Percentiles rank a stretch among this genome's conserved stretches.
Conservation (phyloP, 2,329 filamentous ascomycete species). For the Colletotrichum paranaense region DNA sequence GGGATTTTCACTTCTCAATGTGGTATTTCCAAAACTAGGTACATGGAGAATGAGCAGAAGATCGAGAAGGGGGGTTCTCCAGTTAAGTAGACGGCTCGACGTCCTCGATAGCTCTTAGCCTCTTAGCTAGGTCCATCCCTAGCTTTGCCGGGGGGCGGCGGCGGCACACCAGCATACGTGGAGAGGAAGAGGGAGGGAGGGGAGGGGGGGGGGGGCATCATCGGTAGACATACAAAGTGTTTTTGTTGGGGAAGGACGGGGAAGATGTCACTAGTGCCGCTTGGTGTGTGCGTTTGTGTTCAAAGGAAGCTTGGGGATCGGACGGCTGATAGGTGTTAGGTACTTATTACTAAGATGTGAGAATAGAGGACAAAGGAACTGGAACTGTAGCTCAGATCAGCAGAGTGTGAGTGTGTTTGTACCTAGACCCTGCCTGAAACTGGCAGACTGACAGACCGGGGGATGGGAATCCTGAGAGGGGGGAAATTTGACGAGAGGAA, state of each 20-base stretch:
- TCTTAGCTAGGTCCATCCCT: neutral
- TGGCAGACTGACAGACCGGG: neutral
- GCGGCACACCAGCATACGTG: neutral
- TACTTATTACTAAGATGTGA: neutral
- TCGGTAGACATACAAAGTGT: neutral
- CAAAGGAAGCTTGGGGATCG: neutral
- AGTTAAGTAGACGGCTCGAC: conserved; percentile 11
- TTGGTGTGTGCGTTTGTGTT: neutral
- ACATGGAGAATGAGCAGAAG: neutral
- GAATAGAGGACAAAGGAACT: no score
- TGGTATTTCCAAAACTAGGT: neutral
- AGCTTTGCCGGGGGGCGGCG: conserved; percentile 4
- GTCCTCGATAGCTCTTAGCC: neutral
- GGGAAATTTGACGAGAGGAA: neutral
- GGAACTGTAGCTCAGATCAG: neutral
- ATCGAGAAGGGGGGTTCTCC: neutral
- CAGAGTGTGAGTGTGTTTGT: neutral
- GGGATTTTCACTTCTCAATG: neutral
- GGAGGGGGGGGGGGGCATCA: neutral
- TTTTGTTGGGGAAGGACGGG: conserved; percentile 29
- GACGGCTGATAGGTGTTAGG: neutral
- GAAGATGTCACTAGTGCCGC: neutral
- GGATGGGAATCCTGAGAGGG: no score
- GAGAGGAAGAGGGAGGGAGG: conserved; percentile 1
- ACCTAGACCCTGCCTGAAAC: neutral